Conservation (phyloP, 2,329 filamentous ascomycete species). For the Beauveria rudraprayagi region DNA sequence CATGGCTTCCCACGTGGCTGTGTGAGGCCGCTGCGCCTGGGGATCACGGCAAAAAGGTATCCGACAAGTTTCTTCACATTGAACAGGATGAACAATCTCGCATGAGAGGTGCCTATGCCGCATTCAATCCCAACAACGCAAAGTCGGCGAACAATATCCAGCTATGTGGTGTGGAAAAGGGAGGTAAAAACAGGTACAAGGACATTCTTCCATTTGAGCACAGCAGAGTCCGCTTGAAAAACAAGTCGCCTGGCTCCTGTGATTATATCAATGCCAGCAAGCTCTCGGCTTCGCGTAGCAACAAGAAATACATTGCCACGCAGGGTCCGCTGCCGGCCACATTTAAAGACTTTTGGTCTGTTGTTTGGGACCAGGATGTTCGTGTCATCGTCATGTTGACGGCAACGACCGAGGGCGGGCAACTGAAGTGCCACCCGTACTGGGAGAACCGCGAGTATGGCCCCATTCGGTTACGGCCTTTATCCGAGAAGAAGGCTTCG, state of each 20-base stretch:
- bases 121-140: constrained; percentile 34
- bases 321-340: constrained; percentile 90
- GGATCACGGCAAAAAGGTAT: constrained; percentile 72
- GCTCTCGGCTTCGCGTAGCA: constrained; percentile 68
- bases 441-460: constrained; percentile 80
- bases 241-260: constrained; percentile 58
- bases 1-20: constrained; percentile 69
- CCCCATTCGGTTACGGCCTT: constrained; percentile 60
- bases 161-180: constrained; percentile 89
- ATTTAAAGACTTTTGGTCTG: constrained; percentile 97
- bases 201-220: constrained; percentile 97
- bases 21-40: constrained; percentile 54
- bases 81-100: constrained; percentile 80
- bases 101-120: constrained; percentile 72
- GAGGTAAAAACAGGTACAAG: constrained; percentile 93
- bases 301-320: constrained; percentile 91
- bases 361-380: constrained; percentile 94
- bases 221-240: constrained; percentile 71
- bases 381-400: constrained; percentile 95
- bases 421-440: constrained; percentile 91
- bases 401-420: constrained; percentile 85
- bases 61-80: constrained; percentile 75
- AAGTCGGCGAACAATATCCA: constrained; percentile 42
- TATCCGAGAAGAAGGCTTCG: constrained; percentile 77
- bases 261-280: constrained; percentile 97